Conservation (phyloP, 805 yeast species). For the Millerozyma miso region DNA sequence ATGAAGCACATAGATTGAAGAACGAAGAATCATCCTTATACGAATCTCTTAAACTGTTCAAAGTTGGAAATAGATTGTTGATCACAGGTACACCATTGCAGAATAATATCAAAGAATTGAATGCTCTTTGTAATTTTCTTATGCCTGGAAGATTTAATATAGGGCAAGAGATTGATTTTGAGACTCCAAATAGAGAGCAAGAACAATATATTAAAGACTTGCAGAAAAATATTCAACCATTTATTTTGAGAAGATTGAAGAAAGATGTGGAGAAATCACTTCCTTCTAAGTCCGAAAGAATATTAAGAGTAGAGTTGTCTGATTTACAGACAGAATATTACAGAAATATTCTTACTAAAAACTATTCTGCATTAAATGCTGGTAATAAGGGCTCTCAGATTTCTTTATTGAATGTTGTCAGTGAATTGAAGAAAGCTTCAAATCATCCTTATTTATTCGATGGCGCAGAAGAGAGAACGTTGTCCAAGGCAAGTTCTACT, state of each 20-base stretch:
- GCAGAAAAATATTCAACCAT: slow-evolving; percentile 84
- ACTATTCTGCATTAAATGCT: slow-evolving; percentile 85
- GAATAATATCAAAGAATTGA: slow-evolving; percentile 90
- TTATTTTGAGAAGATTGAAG: slow-evolving; percentile 85
- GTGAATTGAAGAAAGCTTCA: slow-evolving; percentile 93
- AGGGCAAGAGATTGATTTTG: slow-evolving; percentile 94
- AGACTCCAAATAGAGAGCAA: slow-evolving; percentile 79
- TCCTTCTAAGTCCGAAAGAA: slow-evolving; percentile 94
- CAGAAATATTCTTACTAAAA: slow-evolving; percentile 87
- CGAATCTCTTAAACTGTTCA: slow-evolving; percentile 80
- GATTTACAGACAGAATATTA: slow-evolving; percentile 95
- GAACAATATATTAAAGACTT: slow-evolving; percentile 84
- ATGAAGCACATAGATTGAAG: slow-evolving; percentile 95
- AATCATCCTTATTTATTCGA: slow-evolving; percentile 96
- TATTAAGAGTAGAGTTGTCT: slow-evolving; percentile 88
- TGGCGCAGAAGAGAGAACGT: slow-evolving; percentile 81
- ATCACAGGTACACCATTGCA: slow-evolving; percentile 99
- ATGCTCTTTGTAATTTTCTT: slow-evolving; percentile 88
- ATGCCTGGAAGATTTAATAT: slow-evolving; percentile 93
- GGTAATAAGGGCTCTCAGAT: slow-evolving; percentile 74
- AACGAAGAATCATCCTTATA: slow-evolving; percentile 91
- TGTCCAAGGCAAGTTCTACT: slow-evolving; percentile 55
- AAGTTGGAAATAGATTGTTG: slow-evolving; percentile 75
- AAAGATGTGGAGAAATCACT: slow-evolving; percentile 96
- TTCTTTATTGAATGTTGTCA: slow-evolving; percentile 86